These are phyloP conservation scores for Penicillium daleae DNA, from an alignment of 495 filamentous ascomycete genomes.

Conservation along the genomic window DNA sequence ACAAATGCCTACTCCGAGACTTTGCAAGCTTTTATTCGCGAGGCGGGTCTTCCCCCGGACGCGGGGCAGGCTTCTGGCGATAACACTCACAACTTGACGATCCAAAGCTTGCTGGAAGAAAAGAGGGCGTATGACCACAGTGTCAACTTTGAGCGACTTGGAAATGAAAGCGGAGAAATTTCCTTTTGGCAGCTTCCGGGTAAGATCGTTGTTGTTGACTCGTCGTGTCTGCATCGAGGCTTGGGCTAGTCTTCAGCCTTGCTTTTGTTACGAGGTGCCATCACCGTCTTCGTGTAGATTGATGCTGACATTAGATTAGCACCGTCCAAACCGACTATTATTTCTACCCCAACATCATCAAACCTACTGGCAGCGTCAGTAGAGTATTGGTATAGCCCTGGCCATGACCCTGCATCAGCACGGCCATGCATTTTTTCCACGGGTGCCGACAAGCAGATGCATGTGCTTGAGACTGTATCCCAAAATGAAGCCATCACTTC, in stretches of 20 bases:
- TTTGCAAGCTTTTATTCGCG: constrained; percentile 60
- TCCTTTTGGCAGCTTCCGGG: constrained; percentile 55
- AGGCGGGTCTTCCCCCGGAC: constrained; percentile 58
- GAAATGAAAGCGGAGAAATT: constrained; percentile 38
- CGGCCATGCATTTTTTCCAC: constrained; percentile 48
- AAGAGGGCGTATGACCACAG: constrained; percentile 65
- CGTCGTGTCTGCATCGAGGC: background rate
- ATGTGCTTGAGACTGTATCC: constrained; percentile 42
- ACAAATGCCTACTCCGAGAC: constrained; percentile 65
- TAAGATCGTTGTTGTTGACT: constrained; percentile 25
- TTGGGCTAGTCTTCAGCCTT: background rate
- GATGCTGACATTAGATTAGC: constrained; percentile 40
- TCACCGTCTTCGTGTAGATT: background rate
- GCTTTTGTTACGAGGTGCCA: background rate
- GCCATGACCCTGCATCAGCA: constrained; percentile 9
- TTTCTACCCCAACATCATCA: constrained; percentile 50
- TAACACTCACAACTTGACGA: constrained; percentile 55
- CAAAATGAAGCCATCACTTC: constrained; percentile 33
- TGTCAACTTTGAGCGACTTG: constrained; percentile 59
- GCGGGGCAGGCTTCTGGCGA: constrained; percentile 45
- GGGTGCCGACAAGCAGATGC: constrained; percentile 57
- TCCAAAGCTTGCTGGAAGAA: constrained; percentile 67
- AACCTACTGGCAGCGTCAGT: constrained; percentile 61
- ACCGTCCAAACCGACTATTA: constrained; percentile 46
- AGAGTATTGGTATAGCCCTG: constrained; percentile 37